Base-by-base conservation (phyloP, 768 basidiomycete species). In the Trametes sanguinea region DNA sequence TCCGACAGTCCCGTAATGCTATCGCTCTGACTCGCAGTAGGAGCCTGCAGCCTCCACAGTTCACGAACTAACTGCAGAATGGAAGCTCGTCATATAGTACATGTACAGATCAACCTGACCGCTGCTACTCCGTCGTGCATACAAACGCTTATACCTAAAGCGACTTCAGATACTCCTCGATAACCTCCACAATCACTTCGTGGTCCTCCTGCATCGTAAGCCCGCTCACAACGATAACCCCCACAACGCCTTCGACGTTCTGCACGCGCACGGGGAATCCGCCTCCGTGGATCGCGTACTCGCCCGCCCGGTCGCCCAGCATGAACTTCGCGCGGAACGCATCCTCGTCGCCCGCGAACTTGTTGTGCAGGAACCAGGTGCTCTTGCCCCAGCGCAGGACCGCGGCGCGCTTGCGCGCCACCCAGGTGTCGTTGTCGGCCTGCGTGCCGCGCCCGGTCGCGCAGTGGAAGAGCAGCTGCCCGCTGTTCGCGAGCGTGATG, bases 151-250 rank as follows among this genome's bases (percentile, higher is more conserved):
- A 22, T 22, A 22, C 29, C 50, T 57, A 46, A 22, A 62, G 61
- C 51, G 55, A 57, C 45, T 54, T 7, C 43, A 67, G 43, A 30
- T 67, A 67, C 54, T 67, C 66, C 57, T 67, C 66, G 10, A 67
- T 54, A 3, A 64, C 63, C 60, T 67, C 66, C 11, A 67, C 66
- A 27, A 67, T 65, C 0, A 62, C 63, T 39, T 67, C 66, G 45
- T 67, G 66, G 50, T 67, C 63, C 66, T 67, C 66, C 59, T 65
- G 61, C 66, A 65, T 64, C 63, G 66, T 65, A 29, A 67, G 54
- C 35, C 66, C 66, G 55, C 66, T 67, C 8, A 67, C 66, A 27
- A 67, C 66, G 16, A 67, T 67, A 17, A 67, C 66, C 37, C 63
- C 66, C 29, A 67, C 66, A 27, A 67, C 42, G 17, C 66, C 63